Evolutionary conservation across 2,329 filamentous ascomycete genomes (phyloP), one percentile per base, ranked within the genome.

Genomic region (Aspergillus brunneoviolaceus): DNA sequence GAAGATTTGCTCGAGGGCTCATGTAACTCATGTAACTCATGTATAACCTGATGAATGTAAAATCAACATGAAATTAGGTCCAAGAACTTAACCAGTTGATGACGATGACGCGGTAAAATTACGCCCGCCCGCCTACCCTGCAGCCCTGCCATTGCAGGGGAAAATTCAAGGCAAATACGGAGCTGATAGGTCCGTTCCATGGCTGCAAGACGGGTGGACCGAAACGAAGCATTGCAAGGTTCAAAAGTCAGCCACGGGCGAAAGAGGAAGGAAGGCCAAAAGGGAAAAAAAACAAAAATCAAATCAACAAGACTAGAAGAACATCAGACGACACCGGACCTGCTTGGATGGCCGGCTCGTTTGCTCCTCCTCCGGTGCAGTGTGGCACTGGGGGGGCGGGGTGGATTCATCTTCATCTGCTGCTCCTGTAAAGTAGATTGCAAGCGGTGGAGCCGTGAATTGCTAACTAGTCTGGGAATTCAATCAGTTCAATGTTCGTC

Each of bases 81-180:
- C n/a, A 14, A 6, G 39, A 19, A 42, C 16, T 19, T 7, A 16
- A 16, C 19, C 27, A 39, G 12, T 29, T 29, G 33, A 5, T 35
- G 12, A 53, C 4, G 39, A 21, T 23, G 12, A 53, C 35, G 33
- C 35, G 16, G 23, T 27, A 27, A 50, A n/a, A 51, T 45, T 45
- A 33, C 51, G 51, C 31, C n/a, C 53, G 58, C 39, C 33, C 60
- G 42, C 48, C 49, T n/a, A 14, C 39, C 39, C 39, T 64, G 60
- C 64, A 66, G 62, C 60, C 57, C 58, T 62, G 65, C 51, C 58
- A 62, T 55, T 62, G 56, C 63, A 65, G 62, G 50, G 62, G 60
- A 57, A 59, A 50, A 31, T 45, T 55, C 53, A 35, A 9, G 6
- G 39, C 48, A 50, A 66, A 51, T 49, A 49, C 52, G 45, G 39